phyloP scores from a whole-genome alignment of 768 basidiomycete genomes.

The Amanita exitialis region DNA sequence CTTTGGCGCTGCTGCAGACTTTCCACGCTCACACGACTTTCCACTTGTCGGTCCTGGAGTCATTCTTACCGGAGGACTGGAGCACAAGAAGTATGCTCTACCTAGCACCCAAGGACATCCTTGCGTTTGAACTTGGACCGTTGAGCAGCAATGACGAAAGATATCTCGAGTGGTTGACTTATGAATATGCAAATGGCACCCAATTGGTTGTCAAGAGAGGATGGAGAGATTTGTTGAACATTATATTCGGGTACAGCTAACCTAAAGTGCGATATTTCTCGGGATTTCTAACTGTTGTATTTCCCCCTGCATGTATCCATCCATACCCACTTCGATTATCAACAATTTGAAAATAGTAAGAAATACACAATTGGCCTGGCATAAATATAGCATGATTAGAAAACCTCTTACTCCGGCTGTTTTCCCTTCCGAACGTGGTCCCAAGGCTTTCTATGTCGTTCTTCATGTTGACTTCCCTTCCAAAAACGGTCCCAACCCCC shows the following conservation, averaged over 20 bases:
- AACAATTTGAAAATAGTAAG: not conserved
- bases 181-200: constrained; percentile 47
- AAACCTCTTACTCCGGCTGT: not conserved
- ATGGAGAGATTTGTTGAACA: constrained; percentile 40
- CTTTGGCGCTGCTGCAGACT: constrained; percentile 52
- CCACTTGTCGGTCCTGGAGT: constrained; percentile 39
- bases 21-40: constrained; percentile 59
- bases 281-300: constrained; percentile 3
- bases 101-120: constrained; percentile 52
- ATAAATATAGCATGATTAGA: not conserved
- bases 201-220: constrained; percentile 32
- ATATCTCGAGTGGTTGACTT: constrained; percentile 70
- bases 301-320: not conserved
- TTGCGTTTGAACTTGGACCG: constrained; percentile 64
- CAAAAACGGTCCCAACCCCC: not conserved
- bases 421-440: not conserved
- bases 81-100: constrained; percentile 22
- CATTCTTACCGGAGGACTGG: constrained; percentile 17
- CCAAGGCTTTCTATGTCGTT: not conserved
- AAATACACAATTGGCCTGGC: not conserved
- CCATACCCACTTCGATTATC: not conserved
- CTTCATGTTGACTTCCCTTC: not conserved
- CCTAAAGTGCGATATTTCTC: not conserved
- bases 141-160: constrained; percentile 60
- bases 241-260: constrained; percentile 33